These are phyloP conservation scores for Yamadazyma atlantica DNA, from an alignment of 1,139 yeast species.

Conservation along the genomic window DNA sequence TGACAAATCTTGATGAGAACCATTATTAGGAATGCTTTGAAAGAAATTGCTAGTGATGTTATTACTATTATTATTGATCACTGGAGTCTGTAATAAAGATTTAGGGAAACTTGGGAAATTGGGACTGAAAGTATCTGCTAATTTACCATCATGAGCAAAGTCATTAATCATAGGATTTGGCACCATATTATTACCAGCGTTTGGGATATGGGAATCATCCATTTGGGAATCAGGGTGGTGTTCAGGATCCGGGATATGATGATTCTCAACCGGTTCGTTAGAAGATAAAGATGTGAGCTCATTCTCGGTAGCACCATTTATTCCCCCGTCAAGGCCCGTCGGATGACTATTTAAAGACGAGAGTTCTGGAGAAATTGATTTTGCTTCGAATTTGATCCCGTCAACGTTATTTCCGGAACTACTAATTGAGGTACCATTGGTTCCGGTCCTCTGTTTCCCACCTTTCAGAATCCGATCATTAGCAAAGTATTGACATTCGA, in stretches of 20 bases:
- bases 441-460: conserved; percentile 27
- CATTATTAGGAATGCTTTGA: conserved; percentile 14
- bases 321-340: not conserved
- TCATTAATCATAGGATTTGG: not conserved
- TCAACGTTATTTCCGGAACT: not conserved
- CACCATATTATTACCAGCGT: not conserved
- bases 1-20: conserved; percentile 12
- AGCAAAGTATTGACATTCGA: conserved; percentile 53
- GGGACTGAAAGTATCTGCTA: conserved; percentile 6
- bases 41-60: conserved; percentile 38
- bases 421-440: not conserved
- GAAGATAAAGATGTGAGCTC: not conserved
- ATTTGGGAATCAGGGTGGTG: not conserved
- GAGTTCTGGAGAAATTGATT: not conserved
- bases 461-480: conserved; percentile 56
- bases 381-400: not conserved
- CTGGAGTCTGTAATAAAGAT: conserved; percentile 31
- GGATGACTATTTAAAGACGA: not conserved
- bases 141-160: not conserved
- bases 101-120: conserved; percentile 16
- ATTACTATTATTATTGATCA: conserved; percentile 27
- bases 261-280: not conserved
- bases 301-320: not conserved
- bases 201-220: not conserved
- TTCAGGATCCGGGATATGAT: not conserved